Evolutionary conservation across 164 flowering plant genomes (phyloP).

Genomic region (Dillenia turbinata): DNA sequence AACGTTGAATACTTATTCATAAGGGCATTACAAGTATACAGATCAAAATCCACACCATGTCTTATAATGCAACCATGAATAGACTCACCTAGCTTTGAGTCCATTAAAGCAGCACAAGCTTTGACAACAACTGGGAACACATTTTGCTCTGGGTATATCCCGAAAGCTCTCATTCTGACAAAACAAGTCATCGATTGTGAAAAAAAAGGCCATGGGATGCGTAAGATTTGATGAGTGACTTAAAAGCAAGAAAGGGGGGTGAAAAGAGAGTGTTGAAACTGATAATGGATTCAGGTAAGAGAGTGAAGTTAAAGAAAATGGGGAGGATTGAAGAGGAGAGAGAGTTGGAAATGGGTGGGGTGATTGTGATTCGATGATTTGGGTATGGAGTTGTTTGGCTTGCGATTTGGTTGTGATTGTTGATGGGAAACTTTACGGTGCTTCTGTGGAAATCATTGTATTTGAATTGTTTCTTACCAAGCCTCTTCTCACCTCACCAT

Average conservation of each 20-base stretch:
- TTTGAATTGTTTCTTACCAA: neutral
- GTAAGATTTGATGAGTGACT: constrained; percentile 66
- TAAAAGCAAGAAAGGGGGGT: constrained; percentile 55
- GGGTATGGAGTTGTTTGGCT: constrained; percentile 79
- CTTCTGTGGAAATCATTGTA: constrained; percentile 16
- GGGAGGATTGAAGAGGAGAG: constrained; percentile 37
- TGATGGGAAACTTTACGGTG: too few relatives aligned
- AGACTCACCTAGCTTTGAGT: constrained; percentile 57
- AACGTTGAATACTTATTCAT: constrained; percentile 79
- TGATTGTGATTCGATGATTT: constrained; percentile 32
- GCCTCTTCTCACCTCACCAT: too few relatives aligned
- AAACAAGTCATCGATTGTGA: constrained; percentile 38
- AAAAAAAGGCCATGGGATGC: constrained; percentile 39
- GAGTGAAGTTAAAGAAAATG: constrained; percentile 56
- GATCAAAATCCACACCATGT: constrained; percentile 60
- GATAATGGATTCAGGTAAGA: constrained; percentile 35
- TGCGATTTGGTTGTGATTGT: constrained; percentile 40
- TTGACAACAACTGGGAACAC: constrained; percentile 78
- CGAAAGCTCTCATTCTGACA: constrained; percentile 46
- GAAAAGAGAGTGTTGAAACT: constrained; percentile 42
- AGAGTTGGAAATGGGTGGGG: constrained; percentile 3
- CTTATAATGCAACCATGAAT: constrained; percentile 64
- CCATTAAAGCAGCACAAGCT: constrained; percentile 44
- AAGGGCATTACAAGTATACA: constrained; percentile 80
- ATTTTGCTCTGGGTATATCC: constrained; percentile 56